Evolutionary conservation across 441 rosid genomes (phyloP).

Genomic region (Croton setiger): DNA sequence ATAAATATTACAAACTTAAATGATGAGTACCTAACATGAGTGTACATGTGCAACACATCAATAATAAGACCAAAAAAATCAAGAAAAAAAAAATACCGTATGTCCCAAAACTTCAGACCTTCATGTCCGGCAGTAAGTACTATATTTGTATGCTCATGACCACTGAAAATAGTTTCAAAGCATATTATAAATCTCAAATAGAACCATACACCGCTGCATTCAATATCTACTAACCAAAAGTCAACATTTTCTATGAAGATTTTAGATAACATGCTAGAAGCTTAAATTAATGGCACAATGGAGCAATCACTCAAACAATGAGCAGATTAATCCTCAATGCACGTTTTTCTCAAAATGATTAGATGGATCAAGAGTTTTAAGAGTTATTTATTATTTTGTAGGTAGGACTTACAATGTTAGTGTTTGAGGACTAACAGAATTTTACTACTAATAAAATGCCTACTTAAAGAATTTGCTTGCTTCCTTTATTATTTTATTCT

Average conservation of each 20-base stretch:
- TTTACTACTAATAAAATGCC: no score
- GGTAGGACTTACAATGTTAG: neutral
- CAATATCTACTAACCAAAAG: neutral
- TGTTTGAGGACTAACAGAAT: no score
- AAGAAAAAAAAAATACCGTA: constrained; percentile 49
- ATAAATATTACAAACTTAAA: no score
- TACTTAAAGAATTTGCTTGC: no score
- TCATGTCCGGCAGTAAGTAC: constrained; percentile 82
- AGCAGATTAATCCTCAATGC: neutral
- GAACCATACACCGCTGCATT: neutral
- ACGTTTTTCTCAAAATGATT: neutral
- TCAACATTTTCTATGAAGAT: neutral
- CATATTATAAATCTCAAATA: constrained; percentile 16
- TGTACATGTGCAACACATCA: neutral
- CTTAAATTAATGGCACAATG: neutral
- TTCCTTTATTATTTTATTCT: no score
- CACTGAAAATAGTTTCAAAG: constrained; percentile 43
- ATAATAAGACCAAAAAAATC: constrained; percentile 8
- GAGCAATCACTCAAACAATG: neutral
- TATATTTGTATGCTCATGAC: constrained; percentile 55
- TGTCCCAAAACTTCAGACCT: constrained; percentile 90
- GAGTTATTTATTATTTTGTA: neutral
- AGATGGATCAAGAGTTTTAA: neutral
- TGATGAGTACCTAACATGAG: no score
- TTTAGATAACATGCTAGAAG: neutral